phyloP scores from a whole-genome alignment of 163 green algal species.

The Chlamydomonas reinhardtii region DNA sequence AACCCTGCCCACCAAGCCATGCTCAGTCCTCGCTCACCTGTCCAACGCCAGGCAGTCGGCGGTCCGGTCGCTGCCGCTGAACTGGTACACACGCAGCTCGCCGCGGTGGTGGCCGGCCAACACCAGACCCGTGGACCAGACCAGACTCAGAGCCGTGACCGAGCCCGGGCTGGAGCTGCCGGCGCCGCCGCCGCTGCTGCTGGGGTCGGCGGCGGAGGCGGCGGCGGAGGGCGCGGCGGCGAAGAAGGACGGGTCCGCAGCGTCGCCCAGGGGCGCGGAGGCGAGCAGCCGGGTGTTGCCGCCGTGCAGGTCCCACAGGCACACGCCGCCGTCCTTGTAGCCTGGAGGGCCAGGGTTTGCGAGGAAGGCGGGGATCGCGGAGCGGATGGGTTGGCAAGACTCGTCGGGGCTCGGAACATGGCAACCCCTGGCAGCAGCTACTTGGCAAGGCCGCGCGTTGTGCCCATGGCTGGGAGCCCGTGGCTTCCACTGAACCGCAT shows the following conservation, averaged over 20 bases:
- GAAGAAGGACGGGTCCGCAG: background rate
- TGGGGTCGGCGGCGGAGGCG: background rate
- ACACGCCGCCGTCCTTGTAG: conserved; percentile 53
- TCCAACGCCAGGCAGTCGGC: conserved; percentile 4
- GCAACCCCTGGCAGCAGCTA: background rate
- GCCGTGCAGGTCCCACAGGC: conserved; percentile 55
- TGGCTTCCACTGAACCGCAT: too few species aligned
- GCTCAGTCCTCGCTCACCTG: too few species aligned
- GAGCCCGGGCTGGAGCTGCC: background rate
- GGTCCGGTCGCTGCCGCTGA: conserved; percentile 28
- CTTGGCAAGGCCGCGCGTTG: too few species aligned
- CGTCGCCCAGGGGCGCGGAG: background rate
- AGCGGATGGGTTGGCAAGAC: too few species aligned
- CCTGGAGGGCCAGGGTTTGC: background rate
- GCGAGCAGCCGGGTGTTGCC: conserved; percentile 46
- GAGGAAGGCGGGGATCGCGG: background rate
- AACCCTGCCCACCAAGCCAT: background rate
- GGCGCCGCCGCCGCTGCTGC: background rate
- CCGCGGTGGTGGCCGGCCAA: conserved; percentile 55
- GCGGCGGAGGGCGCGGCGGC: background rate
- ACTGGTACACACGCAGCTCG: conserved; percentile 63
- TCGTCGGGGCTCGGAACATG: background rate
- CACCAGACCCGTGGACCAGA: conserved; percentile 56
- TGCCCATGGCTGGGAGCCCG: too few species aligned
- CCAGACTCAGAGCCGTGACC: conserved; percentile 54